Evolutionary conservation across 78 protist species (phyloP), one percentile per base, ranked within the genome.

Genomic region (Dictyostelium firmibasis): DNA sequence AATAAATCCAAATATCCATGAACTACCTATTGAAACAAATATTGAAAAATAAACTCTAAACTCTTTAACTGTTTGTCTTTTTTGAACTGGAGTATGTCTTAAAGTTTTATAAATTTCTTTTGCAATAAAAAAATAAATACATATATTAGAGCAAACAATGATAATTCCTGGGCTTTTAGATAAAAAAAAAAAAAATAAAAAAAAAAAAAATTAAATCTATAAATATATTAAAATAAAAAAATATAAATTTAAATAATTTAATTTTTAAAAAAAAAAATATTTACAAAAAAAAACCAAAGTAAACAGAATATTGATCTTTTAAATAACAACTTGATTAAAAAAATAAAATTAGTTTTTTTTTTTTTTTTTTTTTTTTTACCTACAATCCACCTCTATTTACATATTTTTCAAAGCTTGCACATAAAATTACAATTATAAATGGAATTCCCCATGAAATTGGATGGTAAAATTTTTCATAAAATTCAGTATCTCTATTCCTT

Each of bases 91-190:
- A 23, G 96, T 78, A 47, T 83, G 47, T 38, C 69, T 86, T 23
- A 93, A 62, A 44, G 96, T 93, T 11, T 86, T 86, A 31, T 93
- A 92, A 78, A 93, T 93, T 50, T 93, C 96, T 85, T 89, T 79
- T 9, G 96, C 96, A 67, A 85, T 74, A 31, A 93, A 93, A 43
- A 93, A 57, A 44, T 85, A 93, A 20, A 85, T 81, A 23, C 81
- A 85, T 18, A 85, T 85, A 79, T 93, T 93, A 0, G 96, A 84
- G 70, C 94, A 93, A 38, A 93, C 92, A 13, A 85, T 76, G 9
- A 93, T 47, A 35, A 93, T 14, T 36, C 96, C 96, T 74, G 96
- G 96, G 6, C 67, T 57, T 7, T 47, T 47, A 11, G 1, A 20
- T 20, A 20, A 20, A 13, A 57, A 57, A 20, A 57, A 57, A 4